Conservation (phyloP, 257 asterid species). For the Paulownia fortunei region DNA sequence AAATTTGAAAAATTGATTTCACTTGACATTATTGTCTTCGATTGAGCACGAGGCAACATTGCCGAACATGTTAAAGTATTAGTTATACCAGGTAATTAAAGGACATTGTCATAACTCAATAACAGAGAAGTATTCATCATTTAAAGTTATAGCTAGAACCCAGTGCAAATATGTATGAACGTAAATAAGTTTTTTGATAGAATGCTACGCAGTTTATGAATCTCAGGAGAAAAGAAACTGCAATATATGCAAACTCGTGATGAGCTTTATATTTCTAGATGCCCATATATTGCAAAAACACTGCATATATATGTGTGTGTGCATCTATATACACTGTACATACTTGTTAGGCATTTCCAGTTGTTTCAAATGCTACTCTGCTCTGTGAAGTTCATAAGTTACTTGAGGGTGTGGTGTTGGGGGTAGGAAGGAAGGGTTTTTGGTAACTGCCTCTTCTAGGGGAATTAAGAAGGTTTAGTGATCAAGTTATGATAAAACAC, state of each 20-base stretch:
- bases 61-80: neutral
- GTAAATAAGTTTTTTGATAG: neutral
- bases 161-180: neutral
- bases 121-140: neutral
- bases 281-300: neutral
- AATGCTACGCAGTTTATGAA: neutral
- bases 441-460: neutral
- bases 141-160: neutral
- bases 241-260: too few relatives aligned
- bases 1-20: neutral
- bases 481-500: neutral
- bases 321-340: neutral
- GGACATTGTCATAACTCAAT: neutral
- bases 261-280: neutral
- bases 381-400: neutral
- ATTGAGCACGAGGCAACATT: neutral
- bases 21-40: neutral
- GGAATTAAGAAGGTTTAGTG: neutral
- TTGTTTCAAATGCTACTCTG: neutral
- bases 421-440: neutral
- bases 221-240: neutral
- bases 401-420: neutral
- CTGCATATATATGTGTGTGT: neutral
- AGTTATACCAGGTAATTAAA: neutral
- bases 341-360: neutral